A percentile compares a stretch with the other conserved stretches of the same genome.
Evolutionary conservation across 164 flowering plant species (phyloP).

Genomic region (Dillenia suffruticosa): DNA sequence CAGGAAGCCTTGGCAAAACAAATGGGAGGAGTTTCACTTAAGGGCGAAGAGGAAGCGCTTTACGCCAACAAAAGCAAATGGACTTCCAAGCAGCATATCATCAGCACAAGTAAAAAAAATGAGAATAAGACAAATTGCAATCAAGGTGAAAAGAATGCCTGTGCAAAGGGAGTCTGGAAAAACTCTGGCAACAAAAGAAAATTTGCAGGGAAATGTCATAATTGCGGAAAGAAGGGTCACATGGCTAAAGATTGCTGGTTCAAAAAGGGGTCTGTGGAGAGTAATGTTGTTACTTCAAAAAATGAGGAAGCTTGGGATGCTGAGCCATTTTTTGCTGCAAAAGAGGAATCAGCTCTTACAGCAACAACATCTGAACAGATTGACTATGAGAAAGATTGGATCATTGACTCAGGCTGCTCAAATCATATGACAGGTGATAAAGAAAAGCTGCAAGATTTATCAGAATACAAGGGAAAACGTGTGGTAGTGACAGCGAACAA

Average conservation of each 20-base stretch:
- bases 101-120: background rate
- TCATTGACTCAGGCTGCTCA: slow-evolving; percentile 10
- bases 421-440: slow-evolving; percentile 17
- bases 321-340: background rate
- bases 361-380: background rate
- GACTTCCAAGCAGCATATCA: too few species aligned
- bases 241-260: slow-evolving; percentile 1
- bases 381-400: slow-evolving; percentile 5
- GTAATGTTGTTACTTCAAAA: slow-evolving; percentile 6
- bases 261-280: background rate
- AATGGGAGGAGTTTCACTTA: slow-evolving; percentile 5
- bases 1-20: slow-evolving; percentile 22
- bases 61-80: too few species aligned
- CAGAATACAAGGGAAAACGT: slow-evolving; percentile 6
- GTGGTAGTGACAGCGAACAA: slow-evolving; percentile 14
- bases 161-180: too few species aligned
- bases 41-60: background rate
- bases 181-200: background rate
- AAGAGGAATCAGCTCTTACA: slow-evolving; percentile 9
- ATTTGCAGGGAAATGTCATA: background rate
- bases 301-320: slow-evolving; percentile 7
- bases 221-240: slow-evolving; percentile 1
- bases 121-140: slow-evolving; percentile 9
- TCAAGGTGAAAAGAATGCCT: background rate
- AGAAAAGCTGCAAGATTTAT: background rate